These are phyloP conservation scores for Pholiota microspora DNA, from an alignment of 768 basidiomycete genomes.

Conservation along the genomic window DNA sequence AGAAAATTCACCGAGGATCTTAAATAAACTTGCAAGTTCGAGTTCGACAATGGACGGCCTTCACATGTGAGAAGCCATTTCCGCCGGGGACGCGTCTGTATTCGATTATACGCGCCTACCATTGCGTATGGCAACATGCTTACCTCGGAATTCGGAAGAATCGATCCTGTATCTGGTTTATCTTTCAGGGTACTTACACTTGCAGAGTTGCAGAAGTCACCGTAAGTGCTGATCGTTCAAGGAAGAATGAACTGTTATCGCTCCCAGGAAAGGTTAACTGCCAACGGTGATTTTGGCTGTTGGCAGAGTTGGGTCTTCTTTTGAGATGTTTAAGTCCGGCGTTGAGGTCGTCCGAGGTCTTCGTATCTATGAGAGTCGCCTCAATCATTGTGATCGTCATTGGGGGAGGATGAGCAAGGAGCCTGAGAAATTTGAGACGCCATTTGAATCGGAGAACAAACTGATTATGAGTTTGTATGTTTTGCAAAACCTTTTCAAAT, in stretches of 20 bases:
- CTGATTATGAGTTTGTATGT: too few relatives aligned
- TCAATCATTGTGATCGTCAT: too few relatives aligned
- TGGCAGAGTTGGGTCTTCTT: background rate
- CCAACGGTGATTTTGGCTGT: background rate
- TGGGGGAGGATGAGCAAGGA: too few relatives aligned
- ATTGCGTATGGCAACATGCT: background rate
- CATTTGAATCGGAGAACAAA: background rate
- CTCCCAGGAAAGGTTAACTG: background rate
- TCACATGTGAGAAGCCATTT: background rate
- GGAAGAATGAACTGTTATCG: background rate
- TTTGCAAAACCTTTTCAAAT: too few relatives aligned
- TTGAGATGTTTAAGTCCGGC: background rate
- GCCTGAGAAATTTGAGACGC: background rate
- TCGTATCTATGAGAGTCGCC: background rate
- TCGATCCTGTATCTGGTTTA: background rate
- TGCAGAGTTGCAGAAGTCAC: background rate
- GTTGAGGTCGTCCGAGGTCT: background rate
- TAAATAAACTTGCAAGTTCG: background rate
- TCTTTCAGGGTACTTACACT: background rate
- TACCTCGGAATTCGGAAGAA: slow-evolving; percentile 9
- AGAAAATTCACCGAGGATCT: slow-evolving; percentile 1
- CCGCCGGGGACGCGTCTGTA: background rate
- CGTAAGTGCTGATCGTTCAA: background rate
- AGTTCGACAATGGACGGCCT: background rate
- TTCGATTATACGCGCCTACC: background rate